These are phyloP conservation scores for Kondoa malvinella DNA, from an alignment of 768 basidiomycete genomes.

Conservation along the genomic window DNA sequence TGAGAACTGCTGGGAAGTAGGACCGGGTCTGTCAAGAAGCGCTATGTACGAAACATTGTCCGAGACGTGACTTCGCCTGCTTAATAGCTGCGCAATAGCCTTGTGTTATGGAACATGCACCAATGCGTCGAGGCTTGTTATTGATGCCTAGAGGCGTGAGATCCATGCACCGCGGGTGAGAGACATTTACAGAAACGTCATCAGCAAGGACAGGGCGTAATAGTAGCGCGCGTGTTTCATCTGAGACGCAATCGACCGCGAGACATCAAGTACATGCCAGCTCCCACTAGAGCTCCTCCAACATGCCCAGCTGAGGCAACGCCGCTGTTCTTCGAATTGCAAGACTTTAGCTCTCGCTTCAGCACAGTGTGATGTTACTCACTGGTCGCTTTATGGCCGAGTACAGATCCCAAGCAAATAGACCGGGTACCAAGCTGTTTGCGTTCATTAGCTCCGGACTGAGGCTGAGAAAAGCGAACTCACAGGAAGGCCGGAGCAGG, in stretches of 20 bases:
- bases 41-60: neutral
- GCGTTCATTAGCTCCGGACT: neutral
- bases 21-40: neutral
- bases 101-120: too few relatives aligned
- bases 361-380: neutral
- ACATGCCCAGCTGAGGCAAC: neutral
- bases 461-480: neutral
- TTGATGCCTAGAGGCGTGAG: too few relatives aligned
- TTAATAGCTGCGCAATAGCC: too few relatives aligned
- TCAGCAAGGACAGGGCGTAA: neutral
- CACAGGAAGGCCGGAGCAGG: conserved; percentile 60
- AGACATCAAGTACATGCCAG: neutral
- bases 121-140: too few relatives aligned
- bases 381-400: neutral
- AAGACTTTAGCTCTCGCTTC: neutral
- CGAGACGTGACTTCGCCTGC: neutral
- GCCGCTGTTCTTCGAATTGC: neutral
- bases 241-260: neutral
- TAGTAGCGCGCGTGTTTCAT: neutral
- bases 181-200: too few relatives aligned
- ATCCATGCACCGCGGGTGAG: too few relatives aligned
- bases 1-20: neutral
- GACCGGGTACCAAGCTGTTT: neutral
- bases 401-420: neutral
- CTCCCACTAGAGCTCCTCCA: neutral